Base-by-base conservation (phyloP, 768 basidiomycete genomes). In the Russula vinacea region DNA sequence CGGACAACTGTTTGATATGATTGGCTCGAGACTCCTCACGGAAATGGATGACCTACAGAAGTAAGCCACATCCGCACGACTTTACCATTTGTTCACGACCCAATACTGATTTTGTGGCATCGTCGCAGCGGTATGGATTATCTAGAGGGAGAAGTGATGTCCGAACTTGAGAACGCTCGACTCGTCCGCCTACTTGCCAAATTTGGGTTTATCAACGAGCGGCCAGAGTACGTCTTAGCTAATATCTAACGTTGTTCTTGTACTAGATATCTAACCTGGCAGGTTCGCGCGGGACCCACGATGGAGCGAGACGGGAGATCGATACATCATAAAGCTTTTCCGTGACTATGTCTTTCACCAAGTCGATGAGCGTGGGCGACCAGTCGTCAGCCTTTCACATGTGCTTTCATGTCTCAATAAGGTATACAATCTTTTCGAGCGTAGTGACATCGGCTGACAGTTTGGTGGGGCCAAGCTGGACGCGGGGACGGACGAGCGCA, bases 261-360 rank as follows among this genome's bases (percentile, higher is more conserved):
- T 17, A 37, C 40, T 40, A 29, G 51, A 37, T 35, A 35, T 33
- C 17, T 26, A 17, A 50, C 11, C 29, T n/a, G 39, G n/a, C 61
- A 95, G 94, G 70, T 97, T 97, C 70, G 89, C 94, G n/a, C 88
- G 90, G 47, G 96, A 98, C 71, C 86, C 92, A 2, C 84, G 95
- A 3, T 99, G 97, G 97, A 94, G 95, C 14, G 97, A 99, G 73
- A 98, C 97, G 0, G 97, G 97, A 2, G 97, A 99, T 72, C 80
- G 96, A 65, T 99, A 99, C 74, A 93, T 98, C 73, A 84, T 99
- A 79, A 98, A 97, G 80, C 83, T 99, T 52, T n/a, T 99, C 82
- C 84, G 97, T 19, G 97, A 99, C 75, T 95, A 91, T 70, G 94
- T 99, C 29, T 99, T 99, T 76, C 97, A 99, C 73, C 94, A 97